A percentile compares a stretch with the other conserved stretches of the same genome.
phyloP scores from a whole-genome alignment of 495 filamentous ascomycete genomes.

The Xylaria acuta region DNA sequence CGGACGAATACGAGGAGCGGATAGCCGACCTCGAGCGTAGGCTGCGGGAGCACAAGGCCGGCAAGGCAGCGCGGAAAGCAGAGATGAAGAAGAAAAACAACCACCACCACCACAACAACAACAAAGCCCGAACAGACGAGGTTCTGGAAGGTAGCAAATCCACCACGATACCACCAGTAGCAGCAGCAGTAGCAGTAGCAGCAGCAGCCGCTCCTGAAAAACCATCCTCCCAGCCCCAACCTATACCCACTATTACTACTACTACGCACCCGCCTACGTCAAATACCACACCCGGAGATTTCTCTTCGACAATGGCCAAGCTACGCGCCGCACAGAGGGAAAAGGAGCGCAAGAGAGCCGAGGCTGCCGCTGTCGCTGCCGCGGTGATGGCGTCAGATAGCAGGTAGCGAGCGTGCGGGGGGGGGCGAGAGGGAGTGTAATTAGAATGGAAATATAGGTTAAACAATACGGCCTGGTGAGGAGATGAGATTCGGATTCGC shows the following conservation, averaged over 20 bases:
- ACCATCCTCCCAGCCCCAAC: not conserved
- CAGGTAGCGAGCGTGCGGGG: not conserved
- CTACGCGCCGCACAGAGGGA: constrained; percentile 50
- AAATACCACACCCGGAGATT: constrained; percentile 23
- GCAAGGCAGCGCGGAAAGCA: constrained; percentile 24
- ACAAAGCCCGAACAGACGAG: not conserved
- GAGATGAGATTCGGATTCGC: not conserved
- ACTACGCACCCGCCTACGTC: not conserved
- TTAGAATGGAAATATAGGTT: not conserved
- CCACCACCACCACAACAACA: too few relatives aligned
- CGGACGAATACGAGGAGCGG: constrained; percentile 42
- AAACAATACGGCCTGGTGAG: not conserved
- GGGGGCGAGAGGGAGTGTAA: not conserved
- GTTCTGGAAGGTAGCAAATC: not conserved
- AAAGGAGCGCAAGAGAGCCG: constrained; percentile 37
- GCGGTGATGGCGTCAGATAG: not conserved
- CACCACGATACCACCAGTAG: not conserved
- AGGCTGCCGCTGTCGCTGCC: constrained; percentile 24
- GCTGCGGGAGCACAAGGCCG: constrained; percentile 46
- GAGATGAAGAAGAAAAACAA: constrained; percentile 35
- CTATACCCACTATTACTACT: constrained; percentile 1
- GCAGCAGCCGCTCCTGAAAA: not conserved
- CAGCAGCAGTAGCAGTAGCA: not conserved
- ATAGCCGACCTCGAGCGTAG: constrained; percentile 50
- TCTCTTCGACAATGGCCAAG: constrained; percentile 49